Percentiles rank a stretch among this genome's conserved stretches.
Conservation (phyloP, 768 basidiomycete genomes). For the Cubamyces lactineus region DNA sequence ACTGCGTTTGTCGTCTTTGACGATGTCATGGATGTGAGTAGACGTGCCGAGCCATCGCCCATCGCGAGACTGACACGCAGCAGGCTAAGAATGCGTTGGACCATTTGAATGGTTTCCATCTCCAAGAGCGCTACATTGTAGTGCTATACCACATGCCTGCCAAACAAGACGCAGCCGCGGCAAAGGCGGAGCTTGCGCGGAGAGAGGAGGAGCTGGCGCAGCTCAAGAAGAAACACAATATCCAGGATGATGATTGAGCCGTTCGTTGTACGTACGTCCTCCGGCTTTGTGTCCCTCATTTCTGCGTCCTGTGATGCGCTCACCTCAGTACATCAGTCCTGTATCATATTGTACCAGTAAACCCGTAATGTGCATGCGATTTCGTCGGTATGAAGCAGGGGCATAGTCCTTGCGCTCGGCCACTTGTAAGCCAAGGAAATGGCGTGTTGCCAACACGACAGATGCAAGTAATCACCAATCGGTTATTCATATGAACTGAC, state of each 20-base stretch:
- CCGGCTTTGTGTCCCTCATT: not conserved
- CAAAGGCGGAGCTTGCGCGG: slow-evolving; percentile 88
- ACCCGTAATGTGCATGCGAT: too few species aligned
- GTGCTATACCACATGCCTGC: slow-evolving; percentile 97
- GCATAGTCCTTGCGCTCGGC: too few species aligned
- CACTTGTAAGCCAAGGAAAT: too few species aligned
- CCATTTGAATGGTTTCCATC: slow-evolving; percentile 96
- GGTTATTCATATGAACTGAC: too few species aligned
- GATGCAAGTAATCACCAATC: too few species aligned
- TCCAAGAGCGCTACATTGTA: slow-evolving; percentile 98
- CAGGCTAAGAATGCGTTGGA: slow-evolving; percentile 97
- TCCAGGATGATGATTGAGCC: slow-evolving; percentile 66
- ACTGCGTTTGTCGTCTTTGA: slow-evolving; percentile 97
- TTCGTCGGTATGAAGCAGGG: too few species aligned
- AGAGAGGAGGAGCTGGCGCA: slow-evolving; percentile 89
- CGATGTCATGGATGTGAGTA: slow-evolving; percentile 90
- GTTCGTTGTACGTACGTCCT: not conserved
- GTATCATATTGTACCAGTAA: not conserved
- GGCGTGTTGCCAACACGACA: too few species aligned
- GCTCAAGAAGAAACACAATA: slow-evolving; percentile 85
- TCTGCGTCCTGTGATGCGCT: too few species aligned
- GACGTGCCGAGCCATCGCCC: not conserved
- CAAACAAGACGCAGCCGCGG: slow-evolving; percentile 92
- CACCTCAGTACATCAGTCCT: not conserved
- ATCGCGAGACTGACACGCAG: slow-evolving; percentile 19